Evolutionary conservation across 306 rosid genomes (phyloP), one percentile per base, ranked within the genome.

Genomic region (Glycine soja): DNA sequence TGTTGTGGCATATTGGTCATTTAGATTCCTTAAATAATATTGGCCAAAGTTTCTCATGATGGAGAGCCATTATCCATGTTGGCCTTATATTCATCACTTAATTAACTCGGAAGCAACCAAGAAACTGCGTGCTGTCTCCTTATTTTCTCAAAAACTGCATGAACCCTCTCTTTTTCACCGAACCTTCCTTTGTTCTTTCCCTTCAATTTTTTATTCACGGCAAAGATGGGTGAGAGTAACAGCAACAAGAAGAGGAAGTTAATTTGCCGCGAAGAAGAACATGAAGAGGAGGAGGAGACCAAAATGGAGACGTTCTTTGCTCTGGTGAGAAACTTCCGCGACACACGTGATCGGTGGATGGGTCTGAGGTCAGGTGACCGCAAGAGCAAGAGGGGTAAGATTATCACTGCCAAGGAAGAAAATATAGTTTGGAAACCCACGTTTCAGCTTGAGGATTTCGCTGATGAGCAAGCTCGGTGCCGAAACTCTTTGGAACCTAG

Each of bases 381-480:
- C 11, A 82, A 11, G 69, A 34, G 50, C 12, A 82, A 86, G 13
- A 43, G 11, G 72, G 74, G 45, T 7, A n/a, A 64, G 70, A 13
- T 13, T 36, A 36, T 36, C 3, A 61, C 8, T 1, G 62, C 9
- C 19, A 85, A 36, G 7, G 79, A 83, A 46, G 70, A 79, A 24
- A 63, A 45, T 69, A 61, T n/a, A 32, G 87, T 79, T 62, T 90
- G 94, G 93, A 88, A 66, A 76, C 93, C 93, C 6, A 76, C 77
- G 68, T 92, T 90, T 84, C 72, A 79, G 53, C 52, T 54, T 36
- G 85, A 88, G 79, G 94, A 89, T 84, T 92, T 90, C 68, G 56
- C 34, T 12, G 88, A 87, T 79, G 90, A 51, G 16, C 12, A 61
- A 15, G 46, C 10, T 24, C 36, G 13, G 30, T 24, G 18, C 4